These are phyloP conservation scores for Trypanosoma rangeli DNA, from an alignment of 208 protist genomes.

Conservation along the genomic window DNA sequence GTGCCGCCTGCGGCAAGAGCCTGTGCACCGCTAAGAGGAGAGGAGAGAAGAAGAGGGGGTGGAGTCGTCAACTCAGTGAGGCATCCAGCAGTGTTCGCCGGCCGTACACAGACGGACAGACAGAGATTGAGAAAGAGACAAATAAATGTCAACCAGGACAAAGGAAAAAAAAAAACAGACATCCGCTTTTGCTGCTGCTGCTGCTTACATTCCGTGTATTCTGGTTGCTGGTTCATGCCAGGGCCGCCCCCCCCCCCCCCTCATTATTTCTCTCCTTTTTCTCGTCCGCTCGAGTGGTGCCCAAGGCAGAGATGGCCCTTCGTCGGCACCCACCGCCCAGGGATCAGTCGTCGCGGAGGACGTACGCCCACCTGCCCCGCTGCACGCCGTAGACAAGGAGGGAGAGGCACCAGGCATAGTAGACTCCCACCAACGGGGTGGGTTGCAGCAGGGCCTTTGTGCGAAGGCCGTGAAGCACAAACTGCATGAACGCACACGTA, in stretches of 20 bases:
- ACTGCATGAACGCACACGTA: conserved; percentile 57
- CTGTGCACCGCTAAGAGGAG: not conserved
- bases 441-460: conserved; percentile 44
- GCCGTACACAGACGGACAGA: not conserved
- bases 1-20: too few relatives aligned
- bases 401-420: conserved; percentile 46
- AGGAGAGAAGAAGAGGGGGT: not conserved
- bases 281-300: not conserved
- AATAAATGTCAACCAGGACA: not conserved
- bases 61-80: not conserved
- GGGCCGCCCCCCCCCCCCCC: not conserved
- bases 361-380: conserved; percentile 58
- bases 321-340: not conserved
- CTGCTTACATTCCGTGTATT: not conserved
- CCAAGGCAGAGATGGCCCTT: not conserved
- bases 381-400: conserved; percentile 58
- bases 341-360: conserved; percentile 55
- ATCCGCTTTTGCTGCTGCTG: not conserved
- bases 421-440: conserved; percentile 36
- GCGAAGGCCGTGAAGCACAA: conserved; percentile 62
- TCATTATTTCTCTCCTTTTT: not conserved
- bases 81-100: not conserved
- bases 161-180: not conserved
- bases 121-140: not conserved
- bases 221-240: not conserved